phyloP scores from a whole-genome alignment of 345 rosid genomes.

The Cochlearia excelsa region DNA sequence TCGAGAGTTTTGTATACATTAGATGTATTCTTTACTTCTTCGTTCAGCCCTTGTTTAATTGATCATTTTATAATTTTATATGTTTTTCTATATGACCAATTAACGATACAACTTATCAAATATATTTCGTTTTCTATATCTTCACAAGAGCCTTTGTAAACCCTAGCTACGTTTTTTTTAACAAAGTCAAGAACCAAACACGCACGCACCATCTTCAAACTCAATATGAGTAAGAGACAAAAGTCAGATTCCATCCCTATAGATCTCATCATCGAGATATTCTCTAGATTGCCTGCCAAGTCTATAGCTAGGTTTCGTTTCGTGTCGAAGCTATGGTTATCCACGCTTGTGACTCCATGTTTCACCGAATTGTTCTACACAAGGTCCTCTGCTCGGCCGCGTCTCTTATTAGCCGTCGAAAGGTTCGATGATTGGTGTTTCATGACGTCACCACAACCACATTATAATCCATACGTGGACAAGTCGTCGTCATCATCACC shows the following conservation, averaged over 20 bases:
- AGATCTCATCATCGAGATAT: not conserved
- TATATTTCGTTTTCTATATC: too few species aligned
- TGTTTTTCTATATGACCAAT: too few species aligned
- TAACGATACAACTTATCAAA: too few species aligned
- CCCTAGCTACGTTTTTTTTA: too few species aligned
- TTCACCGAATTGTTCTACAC: not conserved
- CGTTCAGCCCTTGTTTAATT: too few species aligned
- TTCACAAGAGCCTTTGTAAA: too few species aligned
- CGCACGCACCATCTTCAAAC: too few species aligned
- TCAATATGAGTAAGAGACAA: too few species aligned
- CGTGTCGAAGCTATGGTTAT: not conserved
- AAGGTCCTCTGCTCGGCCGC: not conserved
- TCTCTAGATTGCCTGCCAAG: not conserved
- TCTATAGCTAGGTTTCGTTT: not conserved
- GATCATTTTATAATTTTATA: too few species aligned
- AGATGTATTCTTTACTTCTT: too few species aligned
- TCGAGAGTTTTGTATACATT: too few species aligned
- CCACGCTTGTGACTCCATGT: not conserved
- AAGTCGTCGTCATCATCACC: not conserved
- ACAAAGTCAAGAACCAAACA: too few species aligned
- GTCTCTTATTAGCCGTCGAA: not conserved
- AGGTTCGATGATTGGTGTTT: not conserved
- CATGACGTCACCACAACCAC: not conserved
- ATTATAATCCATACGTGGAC: not conserved
- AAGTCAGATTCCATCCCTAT: not conserved